Evolutionary conservation across 768 basidiomycete genomes (phyloP), one percentile per base, ranked within the genome.

Genomic region (Termitomyces sp.): DNA sequence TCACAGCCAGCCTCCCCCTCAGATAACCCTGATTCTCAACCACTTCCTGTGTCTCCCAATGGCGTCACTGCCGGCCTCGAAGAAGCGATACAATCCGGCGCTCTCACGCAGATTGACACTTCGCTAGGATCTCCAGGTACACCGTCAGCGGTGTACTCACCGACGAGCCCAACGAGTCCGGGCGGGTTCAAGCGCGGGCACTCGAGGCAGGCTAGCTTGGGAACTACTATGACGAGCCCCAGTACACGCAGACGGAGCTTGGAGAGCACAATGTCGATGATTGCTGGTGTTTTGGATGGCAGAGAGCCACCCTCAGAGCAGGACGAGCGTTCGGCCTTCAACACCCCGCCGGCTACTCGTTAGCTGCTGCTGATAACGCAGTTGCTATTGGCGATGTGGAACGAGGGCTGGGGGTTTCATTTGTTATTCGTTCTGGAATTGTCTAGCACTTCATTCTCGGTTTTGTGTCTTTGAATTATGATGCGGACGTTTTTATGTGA

Each of bases 181-280:
- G 71, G 70, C 28, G 81, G 83, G 7, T 88, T 86, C 80, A 83
- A 82, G 61, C 84, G 89, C 43, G 86, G 89, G 14, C 90, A 91
- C 65, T 80, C 80, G 3, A 80, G 93, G 47, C 86, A 90, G 67
- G 85, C 88, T 53, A 95, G 92, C 68, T 72, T 98, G 62, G 96
- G 96, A 4, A 98, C 96, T 63, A 98, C 95, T 63, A 89, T 88
- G 85, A 96, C 95, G 53, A 91, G 89, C 67, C 96, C 97, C 14
- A 95, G 92, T 71, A 98, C 89, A 52, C 78, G 97, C 64, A 79
- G 96, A 73, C 78, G 96, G 71, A 93, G 91, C 70, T 72, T 98
- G 71, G 96, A 98, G 79, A 95, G 90, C 71, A 98, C 97, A 55
- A 94, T 95, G 80, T 88, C 88, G 62, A 83, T 98, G 70, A 96